Evolutionary conservation across 1,284 basidiomycete genomes (phyloP).

Genomic region (Caloboletus inedulis): DNA sequence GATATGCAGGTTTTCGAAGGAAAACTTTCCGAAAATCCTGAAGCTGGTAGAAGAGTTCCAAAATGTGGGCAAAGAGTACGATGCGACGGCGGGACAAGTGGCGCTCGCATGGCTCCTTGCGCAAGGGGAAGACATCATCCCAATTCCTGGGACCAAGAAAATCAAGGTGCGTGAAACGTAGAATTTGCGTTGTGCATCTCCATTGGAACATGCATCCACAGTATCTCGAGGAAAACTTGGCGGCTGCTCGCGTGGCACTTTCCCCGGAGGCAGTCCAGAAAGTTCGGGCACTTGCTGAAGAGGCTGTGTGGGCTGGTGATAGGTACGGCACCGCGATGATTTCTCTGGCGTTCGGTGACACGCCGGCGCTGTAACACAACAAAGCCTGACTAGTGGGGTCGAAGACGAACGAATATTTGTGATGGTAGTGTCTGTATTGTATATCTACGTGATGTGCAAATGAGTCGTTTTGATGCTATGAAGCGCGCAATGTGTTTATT

Average conservation of each 20-base stretch:
- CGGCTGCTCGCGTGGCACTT: conserved; percentile 32
- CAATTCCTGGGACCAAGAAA: conserved; percentile 32
- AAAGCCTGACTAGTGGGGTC: not conserved
- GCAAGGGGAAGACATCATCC: conserved; percentile 39
- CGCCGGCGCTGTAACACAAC: conserved; percentile 9
- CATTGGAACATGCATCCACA: conserved; percentile 9
- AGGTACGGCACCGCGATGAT: conserved; percentile 16
- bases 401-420: not conserved
- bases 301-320: conserved; percentile 21
- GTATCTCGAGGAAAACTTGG: conserved; percentile 43
- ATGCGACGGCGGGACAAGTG: conserved; percentile 43
- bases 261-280: conserved; percentile 32
- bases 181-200: not conserved
- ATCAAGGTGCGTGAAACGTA: conserved; percentile 21
- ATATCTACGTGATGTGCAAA: too few relatives aligned
- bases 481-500: too few relatives aligned
- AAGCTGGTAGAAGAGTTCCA: conserved; percentile 38
- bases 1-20: conserved; percentile 22
- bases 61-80: conserved; percentile 31
- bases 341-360: conserved; percentile 16
- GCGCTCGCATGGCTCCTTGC: conserved; percentile 46
- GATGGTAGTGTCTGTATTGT: conserved; percentile 21
- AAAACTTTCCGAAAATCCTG: conserved; percentile 46
- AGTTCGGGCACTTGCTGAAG: conserved; percentile 33
- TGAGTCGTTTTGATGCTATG: too few relatives aligned